Percentiles rank a stretch among this genome's conserved stretches.
phyloP scores from a whole-genome alignment of 2,329 filamentous ascomycete species.

The Reticulascus tulasneorum region DNA sequence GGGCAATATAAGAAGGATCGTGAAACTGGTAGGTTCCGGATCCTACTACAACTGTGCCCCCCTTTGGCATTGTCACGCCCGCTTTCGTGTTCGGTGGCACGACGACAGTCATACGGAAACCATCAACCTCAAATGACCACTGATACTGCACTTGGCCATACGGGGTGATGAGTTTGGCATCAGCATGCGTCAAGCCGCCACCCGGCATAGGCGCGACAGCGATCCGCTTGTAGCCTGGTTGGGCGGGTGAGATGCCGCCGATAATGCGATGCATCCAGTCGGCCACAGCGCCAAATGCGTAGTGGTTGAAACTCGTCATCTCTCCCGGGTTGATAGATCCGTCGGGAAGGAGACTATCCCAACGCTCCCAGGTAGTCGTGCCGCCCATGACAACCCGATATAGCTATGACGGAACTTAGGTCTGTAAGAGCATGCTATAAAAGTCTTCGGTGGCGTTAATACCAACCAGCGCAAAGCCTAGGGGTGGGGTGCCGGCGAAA shows the following conservation, averaged over 20 bases:
- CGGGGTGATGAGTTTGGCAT: constrained; percentile 4
- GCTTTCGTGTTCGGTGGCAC: constrained; percentile 9
- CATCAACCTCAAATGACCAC: constrained; percentile 23
- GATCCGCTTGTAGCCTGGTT: constrained; percentile 18
- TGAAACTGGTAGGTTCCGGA: constrained; percentile 10
- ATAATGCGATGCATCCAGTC: constrained; percentile 30
- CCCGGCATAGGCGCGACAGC: constrained; percentile 5
- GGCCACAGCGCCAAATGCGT: constrained; percentile 35
- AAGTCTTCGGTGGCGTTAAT: constrained; percentile 14
- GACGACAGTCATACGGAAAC: constrained; percentile 6
- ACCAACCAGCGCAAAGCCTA: constrained; percentile 12
- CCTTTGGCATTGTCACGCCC: constrained; percentile 9
- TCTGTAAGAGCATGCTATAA: constrained; percentile 33
- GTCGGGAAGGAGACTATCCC: constrained; percentile 33
- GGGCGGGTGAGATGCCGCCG: constrained; percentile 17
- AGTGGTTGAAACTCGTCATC: constrained; percentile 40
- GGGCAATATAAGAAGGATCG: constrained; percentile 4
- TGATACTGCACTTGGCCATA: constrained; percentile 11
- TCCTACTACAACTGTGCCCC: constrained; percentile 4
- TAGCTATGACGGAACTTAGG: constrained; percentile 30
- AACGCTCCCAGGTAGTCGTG: constrained; percentile 39
- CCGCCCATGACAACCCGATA: constrained; percentile 34
- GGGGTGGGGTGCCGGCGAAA: constrained; percentile 19
- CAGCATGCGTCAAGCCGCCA: constrained; percentile 1
- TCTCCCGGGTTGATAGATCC: constrained; percentile 32